phyloP scores from a whole-genome alignment of 768 basidiomycete species.

The Tylopilus felleus region DNA sequence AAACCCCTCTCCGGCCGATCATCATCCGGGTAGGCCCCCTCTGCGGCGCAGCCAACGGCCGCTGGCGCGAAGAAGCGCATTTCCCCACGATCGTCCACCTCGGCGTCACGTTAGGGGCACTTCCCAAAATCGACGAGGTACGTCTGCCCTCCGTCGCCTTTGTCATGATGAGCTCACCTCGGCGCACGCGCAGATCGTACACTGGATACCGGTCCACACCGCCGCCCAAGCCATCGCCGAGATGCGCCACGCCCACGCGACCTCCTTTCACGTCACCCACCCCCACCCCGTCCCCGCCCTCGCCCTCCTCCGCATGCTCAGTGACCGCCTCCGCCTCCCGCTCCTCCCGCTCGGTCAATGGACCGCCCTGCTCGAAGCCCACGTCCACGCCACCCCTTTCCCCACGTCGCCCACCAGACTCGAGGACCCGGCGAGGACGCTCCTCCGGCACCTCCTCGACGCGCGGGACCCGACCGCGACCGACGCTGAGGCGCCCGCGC shows the following conservation, averaged over 20 bases:
- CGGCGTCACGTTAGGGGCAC: slow-evolving; percentile 11
- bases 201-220: slow-evolving; percentile 2
- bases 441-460: slow-evolving; percentile 1
- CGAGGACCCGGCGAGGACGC: slow-evolving; percentile 1
- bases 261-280: slow-evolving; percentile 11
- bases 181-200: background rate
- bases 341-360: slow-evolving; percentile 11
- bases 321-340: slow-evolving; percentile 5
- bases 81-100: slow-evolving; percentile 34
- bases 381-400: background rate
- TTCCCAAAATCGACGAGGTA: slow-evolving; percentile 25
- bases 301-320: slow-evolving; percentile 8
- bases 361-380: slow-evolving; percentile 8
- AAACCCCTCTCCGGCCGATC: slow-evolving; percentile 22
- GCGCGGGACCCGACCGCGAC: background rate
- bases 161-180: background rate
- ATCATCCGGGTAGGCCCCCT: slow-evolving; percentile 39
- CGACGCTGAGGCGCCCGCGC: background rate
- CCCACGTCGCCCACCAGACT: background rate
- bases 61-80: slow-evolving; percentile 39
- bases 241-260: slow-evolving; percentile 11
- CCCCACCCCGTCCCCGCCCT: slow-evolving; percentile 7
- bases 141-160: background rate
- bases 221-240: slow-evolving; percentile 14
- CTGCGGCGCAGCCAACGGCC: slow-evolving; percentile 34